phyloP scores from a whole-genome alignment of 2,329 filamentous ascomycete species.

The Aureobasidium sp. region DNA sequence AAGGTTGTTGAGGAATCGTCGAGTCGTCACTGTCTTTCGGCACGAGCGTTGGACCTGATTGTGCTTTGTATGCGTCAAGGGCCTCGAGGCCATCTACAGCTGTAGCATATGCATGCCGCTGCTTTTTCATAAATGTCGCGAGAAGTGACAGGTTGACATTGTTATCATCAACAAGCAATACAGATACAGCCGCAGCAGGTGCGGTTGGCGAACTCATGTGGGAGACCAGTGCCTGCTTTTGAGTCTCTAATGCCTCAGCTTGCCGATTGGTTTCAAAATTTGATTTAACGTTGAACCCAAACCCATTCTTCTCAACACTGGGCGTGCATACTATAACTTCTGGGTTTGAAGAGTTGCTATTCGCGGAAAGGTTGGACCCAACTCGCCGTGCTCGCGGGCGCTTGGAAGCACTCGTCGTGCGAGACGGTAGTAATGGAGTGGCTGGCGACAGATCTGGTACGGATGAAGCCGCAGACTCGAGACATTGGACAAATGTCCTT shows the following conservation, averaged over 20 bases:
- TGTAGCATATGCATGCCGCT: constrained; percentile 16
- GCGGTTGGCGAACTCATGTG: background rate
- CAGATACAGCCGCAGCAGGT: background rate
- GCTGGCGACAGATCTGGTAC: background rate
- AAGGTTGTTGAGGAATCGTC: background rate
- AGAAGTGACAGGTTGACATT: constrained; percentile 27
- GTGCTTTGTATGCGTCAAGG: constrained; percentile 34
- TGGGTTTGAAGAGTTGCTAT: background rate
- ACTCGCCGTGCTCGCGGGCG: background rate
- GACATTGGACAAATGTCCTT: constrained; percentile 20
- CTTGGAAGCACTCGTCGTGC: background rate
- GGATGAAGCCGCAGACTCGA: constrained; percentile 12
- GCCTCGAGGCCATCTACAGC: constrained; percentile 44
- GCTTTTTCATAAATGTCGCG: constrained; percentile 22
- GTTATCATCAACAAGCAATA: constrained; percentile 32
- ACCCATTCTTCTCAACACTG: background rate
- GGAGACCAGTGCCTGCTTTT: background rate
- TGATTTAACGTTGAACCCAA: background rate
- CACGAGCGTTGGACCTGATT: constrained; percentile 3
- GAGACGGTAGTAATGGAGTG: background rate
- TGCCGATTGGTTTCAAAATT: background rate
- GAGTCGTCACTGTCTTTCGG: constrained; percentile 20
- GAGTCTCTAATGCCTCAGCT: background rate
- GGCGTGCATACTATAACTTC: constrained; percentile 1
- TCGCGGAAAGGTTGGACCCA: background rate